Base-by-base conservation (phyloP, 306 rosid genomes). In the Acacia confusa region DNA sequence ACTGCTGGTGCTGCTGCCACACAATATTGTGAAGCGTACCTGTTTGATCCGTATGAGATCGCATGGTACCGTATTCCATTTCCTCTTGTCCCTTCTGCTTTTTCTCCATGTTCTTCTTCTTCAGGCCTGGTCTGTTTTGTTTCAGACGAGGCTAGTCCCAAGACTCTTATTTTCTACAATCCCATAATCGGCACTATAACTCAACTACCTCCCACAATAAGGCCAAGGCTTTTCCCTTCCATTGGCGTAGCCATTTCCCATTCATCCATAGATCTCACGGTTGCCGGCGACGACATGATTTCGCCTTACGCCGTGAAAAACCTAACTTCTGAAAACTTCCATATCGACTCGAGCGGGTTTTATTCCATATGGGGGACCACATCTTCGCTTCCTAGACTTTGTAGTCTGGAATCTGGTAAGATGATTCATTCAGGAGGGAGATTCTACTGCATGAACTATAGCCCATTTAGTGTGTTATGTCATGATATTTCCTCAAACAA, bases 251-350 rank as follows among this genome's bases (percentile, higher is more conserved):
- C 88, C 30, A 84, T 96, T 0, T 87, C 61, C 61, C 94, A 93
- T 20, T 83, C 94, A 7, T 88, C 94, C 74, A 86, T 96, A 0
- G 96, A 92, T 74, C 91, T 92, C 2, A 90, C 93, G 0, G 83
- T 92, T 7, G 97, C 97, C 0, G 99, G 99, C 0, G 99, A 96
- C 65, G 99, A 96, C 85, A 83, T 96, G 92, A 96, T 93, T 24
- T 93, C 99, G 9, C 99, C 98, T 0, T 93, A 88, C 55, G 99
- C 98, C 1, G 99, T 96, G 0, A 96, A 93, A 70, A 96, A 92
- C 81, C 61, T 96, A 4, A 92, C 94, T 1, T 92, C 98, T 1
- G 98, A 96, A 71, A 91, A 86, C 83, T 93, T 96, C 48, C 98
- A 96, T 57, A 88, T 96, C 1, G 99, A 96, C 60, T 90, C 84